A percentile compares a stretch with the other conserved stretches of the same genome.
Conservation (phyloP, 2,329 filamentous ascomycete species). For the Penicillium brevicompactum region DNA sequence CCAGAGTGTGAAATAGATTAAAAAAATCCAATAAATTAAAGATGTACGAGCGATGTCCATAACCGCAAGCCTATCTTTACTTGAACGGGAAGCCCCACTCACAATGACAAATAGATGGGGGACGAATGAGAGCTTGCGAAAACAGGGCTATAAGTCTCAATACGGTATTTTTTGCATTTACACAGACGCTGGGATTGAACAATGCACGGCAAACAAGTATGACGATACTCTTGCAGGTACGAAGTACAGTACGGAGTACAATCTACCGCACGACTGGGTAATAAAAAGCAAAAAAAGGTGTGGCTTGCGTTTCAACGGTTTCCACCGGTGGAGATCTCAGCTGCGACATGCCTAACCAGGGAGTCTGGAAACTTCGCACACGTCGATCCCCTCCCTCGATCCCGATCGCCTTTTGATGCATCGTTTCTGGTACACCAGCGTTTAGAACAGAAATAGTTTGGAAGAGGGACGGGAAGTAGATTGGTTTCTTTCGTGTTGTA, state of each 20-base stretch:
- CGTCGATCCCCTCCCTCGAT: constrained; percentile 22
- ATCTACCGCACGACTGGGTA: constrained; percentile 11
- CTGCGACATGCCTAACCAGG: constrained; percentile 20
- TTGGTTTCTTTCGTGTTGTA: constrained; percentile 6
- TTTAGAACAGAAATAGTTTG: constrained; percentile 19
- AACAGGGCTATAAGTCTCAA: background rate
- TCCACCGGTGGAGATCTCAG: constrained; percentile 22
- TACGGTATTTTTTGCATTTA: background rate
- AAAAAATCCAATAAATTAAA: constrained; percentile 15
- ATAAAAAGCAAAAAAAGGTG: constrained; percentile 23
- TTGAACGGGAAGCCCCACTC: constrained; percentile 9
- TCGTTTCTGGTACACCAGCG: constrained; percentile 13
- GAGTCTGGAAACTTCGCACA: constrained; percentile 17
- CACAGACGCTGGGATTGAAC: background rate
- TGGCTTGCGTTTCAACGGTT: constrained; percentile 30
- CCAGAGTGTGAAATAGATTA: constrained; percentile 24
- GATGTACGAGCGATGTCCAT: constrained; percentile 12
- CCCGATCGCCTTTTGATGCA: constrained; percentile 12
- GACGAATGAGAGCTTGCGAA: constrained; percentile 13
- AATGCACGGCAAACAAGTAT: background rate
- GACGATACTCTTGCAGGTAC: background rate
- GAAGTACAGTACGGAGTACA: background rate
- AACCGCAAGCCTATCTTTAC: constrained; percentile 20
- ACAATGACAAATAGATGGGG: constrained; percentile 28
- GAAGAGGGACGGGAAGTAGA: constrained; percentile 21